Conservation (phyloP, 73 alveolate genomes). For the Blepharisma japonicum region DNA sequence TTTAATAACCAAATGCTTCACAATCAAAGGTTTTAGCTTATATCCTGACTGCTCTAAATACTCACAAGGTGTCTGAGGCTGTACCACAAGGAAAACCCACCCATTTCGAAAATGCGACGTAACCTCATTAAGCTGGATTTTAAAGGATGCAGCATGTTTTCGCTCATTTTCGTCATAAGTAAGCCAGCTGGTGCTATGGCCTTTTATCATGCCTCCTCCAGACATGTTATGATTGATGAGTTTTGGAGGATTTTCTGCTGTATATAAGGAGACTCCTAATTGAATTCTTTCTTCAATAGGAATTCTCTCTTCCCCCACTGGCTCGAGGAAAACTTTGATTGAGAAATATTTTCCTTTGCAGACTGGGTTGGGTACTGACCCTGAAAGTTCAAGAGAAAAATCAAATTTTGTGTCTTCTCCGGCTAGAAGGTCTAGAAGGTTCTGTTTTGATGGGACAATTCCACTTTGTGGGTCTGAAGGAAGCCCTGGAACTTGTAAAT, state of each 20-base stretch:
- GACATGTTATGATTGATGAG: not conserved
- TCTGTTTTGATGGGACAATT: no score
- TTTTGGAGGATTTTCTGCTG: not conserved
- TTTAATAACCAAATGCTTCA: not conserved
- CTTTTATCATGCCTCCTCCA: not conserved
- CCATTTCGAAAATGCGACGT: constrained; percentile 25
- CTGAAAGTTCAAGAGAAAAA: no score
- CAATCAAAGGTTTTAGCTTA: not conserved
- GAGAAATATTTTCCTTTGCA: not conserved
- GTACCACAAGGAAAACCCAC: not conserved
- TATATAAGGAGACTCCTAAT: not conserved
- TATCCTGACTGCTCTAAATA: not conserved
- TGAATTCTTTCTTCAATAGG: not conserved
- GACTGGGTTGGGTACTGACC: not conserved
- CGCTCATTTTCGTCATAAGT: not conserved
- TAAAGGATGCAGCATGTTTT: not conserved
- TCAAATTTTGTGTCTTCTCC: no score
- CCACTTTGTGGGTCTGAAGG: no score
- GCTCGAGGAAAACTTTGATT: not conserved
- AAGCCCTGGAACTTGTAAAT: no score
- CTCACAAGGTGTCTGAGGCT: no score
- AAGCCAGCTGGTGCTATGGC: not conserved
- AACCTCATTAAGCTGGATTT: constrained; percentile 19
- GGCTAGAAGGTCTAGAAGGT: no score
- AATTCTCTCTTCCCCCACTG: not conserved